Conservation (phyloP, 768 basidiomycete genomes). For the Russula sp. region DNA sequence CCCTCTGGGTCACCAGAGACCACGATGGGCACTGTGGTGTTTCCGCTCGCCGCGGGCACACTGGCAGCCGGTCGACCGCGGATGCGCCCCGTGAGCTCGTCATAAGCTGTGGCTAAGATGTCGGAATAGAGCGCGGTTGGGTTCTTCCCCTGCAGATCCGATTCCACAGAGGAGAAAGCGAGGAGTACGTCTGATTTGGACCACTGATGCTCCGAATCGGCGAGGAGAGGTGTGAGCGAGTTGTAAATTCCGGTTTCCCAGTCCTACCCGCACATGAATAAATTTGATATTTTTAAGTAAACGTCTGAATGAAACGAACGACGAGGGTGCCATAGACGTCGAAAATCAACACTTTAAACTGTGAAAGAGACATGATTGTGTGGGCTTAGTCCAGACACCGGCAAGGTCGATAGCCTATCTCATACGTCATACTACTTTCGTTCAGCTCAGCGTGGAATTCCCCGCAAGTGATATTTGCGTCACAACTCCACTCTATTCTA, state of each 20-base stretch:
- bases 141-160: slow-evolving; percentile 49
- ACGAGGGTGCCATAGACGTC: slow-evolving; percentile 75
- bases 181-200: slow-evolving; percentile 46
- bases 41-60: background rate
- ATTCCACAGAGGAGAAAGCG: slow-evolving; percentile 49
- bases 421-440: background rate
- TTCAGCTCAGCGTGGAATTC: background rate
- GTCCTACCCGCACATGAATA: slow-evolving; percentile 33
- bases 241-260: slow-evolving; percentile 67
- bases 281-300: background rate
- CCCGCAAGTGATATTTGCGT: background rate
- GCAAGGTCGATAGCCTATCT: background rate
- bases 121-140: slow-evolving; percentile 56
- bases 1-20: background rate
- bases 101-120: slow-evolving; percentile 42
- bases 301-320: slow-evolving; percentile 29
- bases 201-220: slow-evolving; percentile 37
- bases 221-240: slow-evolving; percentile 48
- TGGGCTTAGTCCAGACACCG: background rate
- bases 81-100: slow-evolving; percentile 32
- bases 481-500: background rate
- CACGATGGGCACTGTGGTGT: background rate
- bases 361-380: slow-evolving; percentile 24
- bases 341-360: slow-evolving; percentile 51
- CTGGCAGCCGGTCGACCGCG: background rate